Conservation (phyloP, 345 rosid species). For the Citrus sp. region DNA sequence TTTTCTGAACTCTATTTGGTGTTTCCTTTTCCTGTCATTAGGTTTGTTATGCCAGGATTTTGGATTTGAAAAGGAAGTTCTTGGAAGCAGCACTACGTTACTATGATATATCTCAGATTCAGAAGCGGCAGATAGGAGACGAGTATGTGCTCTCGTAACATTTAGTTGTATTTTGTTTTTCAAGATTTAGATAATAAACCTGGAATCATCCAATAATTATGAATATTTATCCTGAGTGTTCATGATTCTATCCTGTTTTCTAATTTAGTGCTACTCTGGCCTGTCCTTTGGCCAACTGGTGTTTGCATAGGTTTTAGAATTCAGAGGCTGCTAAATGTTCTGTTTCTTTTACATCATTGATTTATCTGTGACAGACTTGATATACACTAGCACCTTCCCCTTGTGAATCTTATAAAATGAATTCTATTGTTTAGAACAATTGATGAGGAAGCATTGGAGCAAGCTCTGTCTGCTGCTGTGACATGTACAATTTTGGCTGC, state of each 20-base stretch:
- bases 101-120: conserved; percentile 93
- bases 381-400: not conserved
- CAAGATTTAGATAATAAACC: not conserved
- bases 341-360: not conserved
- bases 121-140: conserved; percentile 88
- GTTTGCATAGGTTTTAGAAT: not conserved
- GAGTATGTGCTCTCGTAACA: conserved; percentile 50
- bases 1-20: conserved; percentile 6
- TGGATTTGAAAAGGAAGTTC: conserved; percentile 95
- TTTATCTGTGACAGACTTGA: not conserved
- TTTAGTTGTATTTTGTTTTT: not conserved
- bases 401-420: not conserved
- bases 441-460: conserved; percentile 92
- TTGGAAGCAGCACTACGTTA: conserved; percentile 94
- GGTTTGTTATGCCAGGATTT: conserved; percentile 97
- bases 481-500: conserved; percentile 96
- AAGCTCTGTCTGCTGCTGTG: conserved; percentile 93
- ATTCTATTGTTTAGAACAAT: conserved; percentile 47
- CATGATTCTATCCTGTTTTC: not conserved
- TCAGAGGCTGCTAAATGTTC: not conserved
- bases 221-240: not conserved
- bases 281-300: not conserved
- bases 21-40: conserved; percentile 21
- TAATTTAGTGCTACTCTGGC: not conserved
- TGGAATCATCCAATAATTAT: not conserved